Evolutionary conservation across 768 basidiomycete species (phyloP).

Genomic region (Cyclocybe aegerita): DNA sequence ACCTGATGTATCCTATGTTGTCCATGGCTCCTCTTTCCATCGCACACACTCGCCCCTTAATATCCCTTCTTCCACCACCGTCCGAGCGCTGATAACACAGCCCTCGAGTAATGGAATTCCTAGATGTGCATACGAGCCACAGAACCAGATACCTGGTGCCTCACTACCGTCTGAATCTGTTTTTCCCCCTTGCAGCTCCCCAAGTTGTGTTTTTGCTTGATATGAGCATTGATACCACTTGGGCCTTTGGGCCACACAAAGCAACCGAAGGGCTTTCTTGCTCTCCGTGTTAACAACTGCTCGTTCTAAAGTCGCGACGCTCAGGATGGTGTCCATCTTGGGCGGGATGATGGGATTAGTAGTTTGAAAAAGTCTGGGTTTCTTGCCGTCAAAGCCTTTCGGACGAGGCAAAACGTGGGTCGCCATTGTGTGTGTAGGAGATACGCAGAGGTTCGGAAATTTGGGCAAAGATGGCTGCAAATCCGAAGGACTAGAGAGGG

Average conservation of each 20-base stretch:
- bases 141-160: constrained; percentile 62
- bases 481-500: background rate
- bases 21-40: constrained; percentile 24
- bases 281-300: constrained; percentile 53
- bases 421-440: constrained; percentile 61
- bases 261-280: constrained; percentile 47
- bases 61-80: constrained; percentile 48
- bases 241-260: constrained; percentile 35
- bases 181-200: constrained; percentile 53
- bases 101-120: constrained; percentile 82
- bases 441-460: constrained; percentile 32
- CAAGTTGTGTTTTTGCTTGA: constrained; percentile 36
- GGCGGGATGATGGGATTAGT: constrained; percentile 70
- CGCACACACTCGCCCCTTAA: constrained; percentile 32
- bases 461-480: background rate
- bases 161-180: constrained; percentile 21
- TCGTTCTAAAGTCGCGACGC: constrained; percentile 60
- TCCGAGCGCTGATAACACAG: constrained; percentile 72
- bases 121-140: constrained; percentile 66
- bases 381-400: constrained; percentile 27
- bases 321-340: constrained; percentile 45
- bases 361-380: constrained; percentile 58
- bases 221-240: constrained; percentile 46
- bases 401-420: constrained; percentile 58
- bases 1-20: constrained; percentile 1